Conservation (phyloP, 228 moss, liverwort and hornwort species). For the Sphagnum fallax region DNA sequence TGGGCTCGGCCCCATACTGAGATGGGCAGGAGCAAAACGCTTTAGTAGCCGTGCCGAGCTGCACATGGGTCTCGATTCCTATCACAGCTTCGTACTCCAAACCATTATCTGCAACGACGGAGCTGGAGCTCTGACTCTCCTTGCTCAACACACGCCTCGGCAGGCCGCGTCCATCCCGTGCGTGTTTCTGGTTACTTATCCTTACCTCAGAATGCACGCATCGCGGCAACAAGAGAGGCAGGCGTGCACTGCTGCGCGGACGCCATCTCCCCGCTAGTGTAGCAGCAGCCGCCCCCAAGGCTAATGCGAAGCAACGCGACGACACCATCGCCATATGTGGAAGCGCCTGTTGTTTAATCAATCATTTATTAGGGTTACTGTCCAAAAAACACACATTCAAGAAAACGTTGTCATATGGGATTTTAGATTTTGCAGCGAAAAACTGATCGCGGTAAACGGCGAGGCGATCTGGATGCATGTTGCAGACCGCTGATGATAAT, state of each 20-base stretch:
- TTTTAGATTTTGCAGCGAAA: too few relatives aligned
- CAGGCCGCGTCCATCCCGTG: not conserved
- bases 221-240: constrained; percentile 7
- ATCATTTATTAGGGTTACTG: too few relatives aligned
- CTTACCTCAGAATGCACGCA: constrained; percentile 18
- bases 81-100: constrained; percentile 89
- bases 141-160: constrained; percentile 22
- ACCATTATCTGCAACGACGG: constrained; percentile 3
- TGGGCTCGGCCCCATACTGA: constrained; percentile 85
- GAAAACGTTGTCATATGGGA: too few relatives aligned
- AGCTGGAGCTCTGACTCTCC: constrained; percentile 4
- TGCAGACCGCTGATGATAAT: too few relatives aligned
- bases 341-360: too few relatives aligned
- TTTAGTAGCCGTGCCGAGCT: constrained; percentile 78
- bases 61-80: constrained; percentile 96
- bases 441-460: too few relatives aligned
- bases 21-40: constrained; percentile 92
- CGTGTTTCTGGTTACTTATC: constrained; percentile 1
- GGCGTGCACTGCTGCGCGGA: constrained; percentile 6
- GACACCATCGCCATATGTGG: constrained; percentile 25
- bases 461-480: too few relatives aligned
- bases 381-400: too few relatives aligned
- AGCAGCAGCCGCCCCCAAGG: constrained; percentile 11
- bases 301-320: constrained; percentile 47
- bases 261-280: not conserved